A percentile compares a stretch with the other conserved stretches of the same genome.
Conservation (phyloP, 495 filamentous ascomycete species). For the Aspergillus incahuasiensis region DNA sequence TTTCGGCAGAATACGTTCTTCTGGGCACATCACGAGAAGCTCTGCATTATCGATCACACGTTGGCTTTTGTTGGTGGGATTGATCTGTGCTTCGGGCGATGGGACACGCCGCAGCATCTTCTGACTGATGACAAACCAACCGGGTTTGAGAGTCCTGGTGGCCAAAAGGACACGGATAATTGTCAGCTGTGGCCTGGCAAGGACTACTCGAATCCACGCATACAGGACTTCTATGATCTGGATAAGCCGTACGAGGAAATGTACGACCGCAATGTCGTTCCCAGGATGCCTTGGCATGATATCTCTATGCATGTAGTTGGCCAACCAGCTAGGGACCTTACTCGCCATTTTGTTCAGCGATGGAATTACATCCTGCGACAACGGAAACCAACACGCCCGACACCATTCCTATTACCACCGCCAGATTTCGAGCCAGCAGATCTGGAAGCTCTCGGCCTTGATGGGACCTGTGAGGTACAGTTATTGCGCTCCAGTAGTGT, state of each 20-base stretch:
- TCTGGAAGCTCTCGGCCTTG: constrained; percentile 78
- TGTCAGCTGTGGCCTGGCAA: constrained; percentile 98
- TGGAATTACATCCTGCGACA: constrained; percentile 98
- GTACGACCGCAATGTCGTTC: constrained; percentile 85
- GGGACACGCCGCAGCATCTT: constrained; percentile 92
- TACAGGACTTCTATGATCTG: constrained; percentile 90
- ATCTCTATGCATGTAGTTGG: constrained; percentile 98
- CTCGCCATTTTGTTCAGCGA: constrained; percentile 94
- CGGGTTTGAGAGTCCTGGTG: constrained; percentile 75
- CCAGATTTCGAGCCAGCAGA: constrained; percentile 86
- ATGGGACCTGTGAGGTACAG: constrained; percentile 93
- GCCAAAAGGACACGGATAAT: constrained; percentile 83
- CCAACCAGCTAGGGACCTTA: constrained; percentile 90
- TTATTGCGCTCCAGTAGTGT: constrained; percentile 83
- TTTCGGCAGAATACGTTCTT: constrained; percentile 99
- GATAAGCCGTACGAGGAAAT: constrained; percentile 98
- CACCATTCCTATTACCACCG: constrained; percentile 87
- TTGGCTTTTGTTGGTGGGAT: constrained; percentile 95
- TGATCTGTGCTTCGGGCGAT: constrained; percentile 94
- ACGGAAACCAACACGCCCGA: constrained; percentile 88
- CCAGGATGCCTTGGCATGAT: constrained; percentile 98
- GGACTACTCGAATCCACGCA: constrained; percentile 95
- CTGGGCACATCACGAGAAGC: constrained; percentile 98
- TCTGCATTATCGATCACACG: constrained; percentile 92
- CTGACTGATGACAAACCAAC: constrained; percentile 92